These are phyloP conservation scores for Penicillium glabrum DNA, from an alignment of 2,329 filamentous ascomycete species.

Conservation along the genomic window DNA sequence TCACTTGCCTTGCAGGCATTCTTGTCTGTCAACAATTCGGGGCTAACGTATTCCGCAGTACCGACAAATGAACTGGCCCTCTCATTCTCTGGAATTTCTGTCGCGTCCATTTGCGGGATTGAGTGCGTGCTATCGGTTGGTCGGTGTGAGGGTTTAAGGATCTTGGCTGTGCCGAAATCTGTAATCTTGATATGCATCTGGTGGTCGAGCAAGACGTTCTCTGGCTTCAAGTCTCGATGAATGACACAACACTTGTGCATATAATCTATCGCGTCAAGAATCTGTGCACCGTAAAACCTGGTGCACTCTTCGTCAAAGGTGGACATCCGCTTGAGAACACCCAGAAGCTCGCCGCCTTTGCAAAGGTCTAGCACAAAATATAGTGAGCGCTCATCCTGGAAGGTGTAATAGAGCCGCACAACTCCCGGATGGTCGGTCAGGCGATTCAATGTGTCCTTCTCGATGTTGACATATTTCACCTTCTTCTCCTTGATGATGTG, in stretches of 20 bases:
- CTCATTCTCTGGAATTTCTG: conserved; percentile 63
- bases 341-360: conserved; percentile 85
- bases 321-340: conserved; percentile 88
- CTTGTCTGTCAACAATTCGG: conserved; percentile 94
- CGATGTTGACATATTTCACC: conserved; percentile 99
- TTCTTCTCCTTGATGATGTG: conserved; percentile 99
- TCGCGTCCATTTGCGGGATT: conserved; percentile 49
- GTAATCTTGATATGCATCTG: conserved; percentile 99
- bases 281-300: conserved; percentile 91
- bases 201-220: conserved; percentile 92
- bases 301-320: conserved; percentile 96
- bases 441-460: conserved; percentile 95
- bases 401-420: conserved; percentile 95
- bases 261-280: conserved; percentile 92
- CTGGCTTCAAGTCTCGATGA: conserved; percentile 92
- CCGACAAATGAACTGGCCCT: conserved; percentile 94
- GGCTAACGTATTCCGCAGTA: conserved; percentile 96
- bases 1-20: conserved; percentile 97
- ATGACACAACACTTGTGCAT: conserved; percentile 98
- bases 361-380: conserved; percentile 97
- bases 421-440: conserved; percentile 96
- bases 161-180: conserved; percentile 97
- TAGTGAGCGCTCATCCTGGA: conserved; percentile 91
- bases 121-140: conserved; percentile 46
- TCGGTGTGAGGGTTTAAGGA: conserved; percentile 62